Evolutionary conservation across 306 rosid species (phyloP).

Genomic region (Cicer judaicum): DNA sequence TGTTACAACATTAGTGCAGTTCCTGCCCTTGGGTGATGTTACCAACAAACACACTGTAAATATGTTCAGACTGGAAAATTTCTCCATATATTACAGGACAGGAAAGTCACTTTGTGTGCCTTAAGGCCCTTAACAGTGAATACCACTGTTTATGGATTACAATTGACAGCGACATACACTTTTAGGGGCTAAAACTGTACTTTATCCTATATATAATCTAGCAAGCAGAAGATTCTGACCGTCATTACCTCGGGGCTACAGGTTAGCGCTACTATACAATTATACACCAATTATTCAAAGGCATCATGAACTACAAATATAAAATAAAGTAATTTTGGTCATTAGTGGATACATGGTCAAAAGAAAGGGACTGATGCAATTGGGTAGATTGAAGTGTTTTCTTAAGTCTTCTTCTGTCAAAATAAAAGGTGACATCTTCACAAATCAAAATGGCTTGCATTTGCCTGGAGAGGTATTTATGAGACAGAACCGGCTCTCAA

Average conservation of each 20-base stretch:
- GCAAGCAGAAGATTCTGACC: too few species aligned
- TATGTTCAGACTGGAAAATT: neutral
- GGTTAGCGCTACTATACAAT: conserved; percentile 39
- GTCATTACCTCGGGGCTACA: too few species aligned
- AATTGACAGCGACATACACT: too few species aligned
- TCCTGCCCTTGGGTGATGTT: neutral
- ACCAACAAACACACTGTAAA: neutral
- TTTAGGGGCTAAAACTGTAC: too few species aligned
- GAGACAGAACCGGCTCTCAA: conserved; percentile 59
- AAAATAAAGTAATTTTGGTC: conserved; percentile 27
- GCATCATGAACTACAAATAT: conserved; percentile 8
- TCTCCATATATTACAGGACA: neutral
- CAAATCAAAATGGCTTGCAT: conserved; percentile 35
- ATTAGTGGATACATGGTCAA: conserved; percentile 23
- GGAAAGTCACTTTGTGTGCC: neutral
- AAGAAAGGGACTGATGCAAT: conserved; percentile 28
- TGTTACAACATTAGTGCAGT: neutral
- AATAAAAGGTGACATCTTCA: conserved; percentile 15
- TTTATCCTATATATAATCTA: too few species aligned
- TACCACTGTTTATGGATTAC: too few species aligned
- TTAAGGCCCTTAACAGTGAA: too few species aligned
- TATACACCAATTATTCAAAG: conserved; percentile 51
- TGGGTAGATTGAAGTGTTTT: conserved; percentile 31
- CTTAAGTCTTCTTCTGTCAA: conserved; percentile 10
- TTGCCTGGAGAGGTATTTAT: conserved; percentile 42